Evolutionary conservation across 208 protist species (phyloP).

Genomic region (Crithidia mellificae): DNA sequence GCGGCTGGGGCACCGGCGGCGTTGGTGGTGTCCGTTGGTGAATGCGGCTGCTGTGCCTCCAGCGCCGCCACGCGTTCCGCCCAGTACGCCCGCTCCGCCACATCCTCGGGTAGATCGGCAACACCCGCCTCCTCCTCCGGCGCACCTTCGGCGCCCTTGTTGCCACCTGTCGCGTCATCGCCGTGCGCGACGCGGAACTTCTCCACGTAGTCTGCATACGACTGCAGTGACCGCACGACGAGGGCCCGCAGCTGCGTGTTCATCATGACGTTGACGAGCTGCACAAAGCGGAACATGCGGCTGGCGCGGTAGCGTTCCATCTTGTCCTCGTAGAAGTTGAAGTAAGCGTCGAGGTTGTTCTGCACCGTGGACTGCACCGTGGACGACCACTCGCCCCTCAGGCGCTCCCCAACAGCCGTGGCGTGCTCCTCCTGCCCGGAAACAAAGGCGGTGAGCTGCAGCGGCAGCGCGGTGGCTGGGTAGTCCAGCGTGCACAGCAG

Average conservation of each 20-base stretch:
- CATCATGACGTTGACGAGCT: constrained; percentile 92
- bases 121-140: constrained; percentile 38
- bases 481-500: constrained; percentile 72
- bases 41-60: constrained; percentile 20
- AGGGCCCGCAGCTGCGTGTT: constrained; percentile 83
- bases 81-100: constrained; percentile 71
- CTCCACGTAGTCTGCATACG: constrained; percentile 78
- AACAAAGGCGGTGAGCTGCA: constrained; percentile 75
- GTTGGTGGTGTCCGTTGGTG: neutral
- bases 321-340: constrained; percentile 95
- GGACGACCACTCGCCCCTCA: constrained; percentile 91
- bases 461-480: constrained; percentile 45
- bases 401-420: constrained; percentile 64
- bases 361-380: constrained; percentile 92
- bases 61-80: constrained; percentile 37
- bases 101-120: constrained; percentile 70
- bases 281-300: constrained; percentile 91
- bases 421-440: constrained; percentile 65
- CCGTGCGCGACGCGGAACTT: constrained; percentile 66
- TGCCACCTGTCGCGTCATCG: constrained; percentile 4
- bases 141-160: constrained; percentile 3
- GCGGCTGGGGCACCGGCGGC: constrained; percentile 14
- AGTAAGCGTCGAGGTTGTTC: constrained; percentile 92
- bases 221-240: constrained; percentile 70
- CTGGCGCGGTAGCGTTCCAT: constrained; percentile 78